Conservation (phyloP, 2,329 filamentous ascomycete genomes). For the Bipolaris oryzae region DNA sequence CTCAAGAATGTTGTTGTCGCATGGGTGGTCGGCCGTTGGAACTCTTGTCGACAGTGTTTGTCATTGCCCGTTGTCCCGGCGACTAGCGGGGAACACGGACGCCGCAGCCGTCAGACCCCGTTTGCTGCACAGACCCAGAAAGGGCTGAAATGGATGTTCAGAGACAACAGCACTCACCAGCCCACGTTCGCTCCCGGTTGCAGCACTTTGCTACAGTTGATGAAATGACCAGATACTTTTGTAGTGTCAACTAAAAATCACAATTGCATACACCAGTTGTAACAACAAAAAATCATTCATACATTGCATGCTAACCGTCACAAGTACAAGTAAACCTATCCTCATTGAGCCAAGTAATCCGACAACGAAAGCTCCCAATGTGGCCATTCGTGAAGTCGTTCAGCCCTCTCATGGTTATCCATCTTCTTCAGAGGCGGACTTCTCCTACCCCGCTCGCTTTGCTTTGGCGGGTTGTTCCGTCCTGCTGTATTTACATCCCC, state of each 20-base stretch:
- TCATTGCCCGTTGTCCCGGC: slow-evolving; percentile 17
- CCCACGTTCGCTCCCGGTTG: neutral
- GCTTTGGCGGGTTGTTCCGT: slow-evolving; percentile 30
- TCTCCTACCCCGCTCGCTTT: slow-evolving; percentile 24
- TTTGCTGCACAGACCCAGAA: neutral
- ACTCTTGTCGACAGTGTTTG: slow-evolving; percentile 14
- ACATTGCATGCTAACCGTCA: slow-evolving; percentile 49
- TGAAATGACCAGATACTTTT: neutral
- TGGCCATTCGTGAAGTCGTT: slow-evolving; percentile 23
- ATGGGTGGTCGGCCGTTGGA: slow-evolving; percentile 10
- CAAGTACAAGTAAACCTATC: slow-evolving; percentile 46
- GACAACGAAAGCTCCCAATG: slow-evolving; percentile 36
- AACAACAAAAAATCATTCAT: slow-evolving; percentile 34
- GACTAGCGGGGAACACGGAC: slow-evolving; percentile 7
- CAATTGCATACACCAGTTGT: neutral
- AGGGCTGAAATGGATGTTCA: neutral
- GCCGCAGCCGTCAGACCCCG: slow-evolving; percentile 1
- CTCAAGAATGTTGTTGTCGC: slow-evolving; percentile 10
- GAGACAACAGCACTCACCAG: neutral
- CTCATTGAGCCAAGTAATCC: slow-evolving; percentile 35
- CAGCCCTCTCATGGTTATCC: slow-evolving; percentile 26
- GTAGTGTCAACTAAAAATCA: neutral
- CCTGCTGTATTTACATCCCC: slow-evolving; percentile 43
- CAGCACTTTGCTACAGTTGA: neutral
- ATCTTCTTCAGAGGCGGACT: slow-evolving; percentile 24